Evolutionary conservation across 257 asterid genomes (phyloP).

Genomic region (Plectranthus barbatus): DNA sequence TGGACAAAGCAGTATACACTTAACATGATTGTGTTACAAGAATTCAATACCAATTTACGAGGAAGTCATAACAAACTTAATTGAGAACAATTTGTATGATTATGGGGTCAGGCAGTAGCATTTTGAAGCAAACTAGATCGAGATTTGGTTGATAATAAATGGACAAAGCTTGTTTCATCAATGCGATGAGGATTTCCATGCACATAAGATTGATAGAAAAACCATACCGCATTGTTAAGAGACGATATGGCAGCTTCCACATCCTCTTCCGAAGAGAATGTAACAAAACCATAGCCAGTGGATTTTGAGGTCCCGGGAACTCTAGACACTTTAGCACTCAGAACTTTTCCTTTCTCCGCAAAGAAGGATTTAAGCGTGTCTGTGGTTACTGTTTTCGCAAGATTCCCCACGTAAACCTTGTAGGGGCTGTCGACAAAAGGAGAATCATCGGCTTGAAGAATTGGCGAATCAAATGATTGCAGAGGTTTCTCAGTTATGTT

Average conservation of each 20-base stretch:
- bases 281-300: conserved; percentile 81
- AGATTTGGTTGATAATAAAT: too few species aligned
- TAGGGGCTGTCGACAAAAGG: conserved; percentile 74
- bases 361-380: conserved; percentile 56
- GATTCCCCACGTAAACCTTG: conserved; percentile 88
- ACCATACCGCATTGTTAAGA: conserved; percentile 51
- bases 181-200: too few species aligned
- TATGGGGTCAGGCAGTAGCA: not conserved
- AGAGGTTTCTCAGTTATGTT: conserved; percentile 83
- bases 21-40: too few species aligned
- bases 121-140: not conserved
- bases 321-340: conserved; percentile 76
- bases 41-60: too few species aligned
- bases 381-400: conserved; percentile 68
- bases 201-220: not conserved
- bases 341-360: conserved; percentile 61
- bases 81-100: not conserved
- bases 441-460: conserved; percentile 63
- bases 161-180: not conserved
- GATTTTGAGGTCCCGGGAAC: conserved; percentile 90
- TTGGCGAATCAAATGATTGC: conserved; percentile 26
- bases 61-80: not conserved
- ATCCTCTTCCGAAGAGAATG: conserved; percentile 78
- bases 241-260: conserved; percentile 84
- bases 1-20: too few species aligned